A percentile compares a stretch with the other conserved stretches of the same genome.
phyloP scores from a whole-genome alignment of 2,329 filamentous ascomycete genomes.

The Myriosclerotinia curreyana region DNA sequence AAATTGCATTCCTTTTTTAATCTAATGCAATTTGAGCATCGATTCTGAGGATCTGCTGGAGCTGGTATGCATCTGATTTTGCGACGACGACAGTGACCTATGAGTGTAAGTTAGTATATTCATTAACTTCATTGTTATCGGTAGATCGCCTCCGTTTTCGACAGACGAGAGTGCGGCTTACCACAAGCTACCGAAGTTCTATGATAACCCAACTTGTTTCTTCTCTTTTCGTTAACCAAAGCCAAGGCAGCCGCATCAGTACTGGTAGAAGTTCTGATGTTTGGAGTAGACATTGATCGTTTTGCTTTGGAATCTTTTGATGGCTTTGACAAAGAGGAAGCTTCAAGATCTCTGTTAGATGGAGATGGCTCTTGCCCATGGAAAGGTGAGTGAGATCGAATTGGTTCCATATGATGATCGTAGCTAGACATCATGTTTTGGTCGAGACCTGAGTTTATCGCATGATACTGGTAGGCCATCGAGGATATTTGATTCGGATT shows the following conservation, averaged over 20 bases:
- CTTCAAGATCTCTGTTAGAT: slow-evolving; percentile 26
- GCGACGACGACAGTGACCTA: slow-evolving; percentile 85
- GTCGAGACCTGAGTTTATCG: slow-evolving; percentile 33
- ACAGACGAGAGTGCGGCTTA: slow-evolving; percentile 52
- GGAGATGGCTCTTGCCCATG: slow-evolving; percentile 30
- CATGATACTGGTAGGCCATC: slow-evolving; percentile 38
- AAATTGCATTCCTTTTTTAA: slow-evolving; percentile 95
- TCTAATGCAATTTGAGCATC: slow-evolving; percentile 89
- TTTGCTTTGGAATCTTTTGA: slow-evolving; percentile 41
- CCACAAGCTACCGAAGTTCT: slow-evolving; percentile 92
- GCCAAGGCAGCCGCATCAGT: slow-evolving; percentile 38
- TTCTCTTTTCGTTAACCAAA: slow-evolving; percentile 58
- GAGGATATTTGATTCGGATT: slow-evolving; percentile 30
- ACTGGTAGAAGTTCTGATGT: slow-evolving; percentile 45
- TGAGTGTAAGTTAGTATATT: slow-evolving; percentile 26
- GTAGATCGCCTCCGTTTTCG: slow-evolving; percentile 20
- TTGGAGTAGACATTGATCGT: slow-evolving; percentile 51
- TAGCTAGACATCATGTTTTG: slow-evolving; percentile 35
- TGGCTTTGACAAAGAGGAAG: slow-evolving; percentile 15
- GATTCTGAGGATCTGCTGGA: slow-evolving; percentile 66
- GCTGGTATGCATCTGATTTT: slow-evolving; percentile 90
- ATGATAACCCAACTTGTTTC: slow-evolving; percentile 95
- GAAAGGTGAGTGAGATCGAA: slow-evolving; percentile 28
- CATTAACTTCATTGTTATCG: slow-evolving; percentile 6
- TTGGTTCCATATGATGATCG: slow-evolving; percentile 32